Evolutionary conservation across 306 rosid species (phyloP).

Genomic region (Trifolium subterraneum): DNA sequence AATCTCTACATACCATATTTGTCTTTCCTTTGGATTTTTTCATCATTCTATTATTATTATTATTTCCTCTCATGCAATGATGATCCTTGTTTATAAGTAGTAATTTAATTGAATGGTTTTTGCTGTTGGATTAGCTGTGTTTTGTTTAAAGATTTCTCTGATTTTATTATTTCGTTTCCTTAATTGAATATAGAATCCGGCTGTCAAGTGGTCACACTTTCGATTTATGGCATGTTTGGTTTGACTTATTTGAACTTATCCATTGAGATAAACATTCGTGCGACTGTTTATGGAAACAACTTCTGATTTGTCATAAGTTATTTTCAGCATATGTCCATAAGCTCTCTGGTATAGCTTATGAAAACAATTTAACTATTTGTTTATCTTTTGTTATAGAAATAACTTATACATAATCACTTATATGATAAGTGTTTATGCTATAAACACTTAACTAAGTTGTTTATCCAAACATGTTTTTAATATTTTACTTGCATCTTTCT

Average conservation of each 20-base stretch:
- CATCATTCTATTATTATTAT: slow-evolving; percentile 14
- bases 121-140: slow-evolving; percentile 20
- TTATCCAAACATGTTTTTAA: background rate
- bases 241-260: background rate
- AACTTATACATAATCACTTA: background rate
- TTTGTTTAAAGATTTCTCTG: background rate
- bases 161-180: slow-evolving; percentile 10
- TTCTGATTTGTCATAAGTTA: background rate
- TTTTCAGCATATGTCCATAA: background rate
- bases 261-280: background rate
- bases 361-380: no score
- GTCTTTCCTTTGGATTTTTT: slow-evolving; percentile 11
- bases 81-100: slow-evolving; percentile 16
- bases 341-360: no score
- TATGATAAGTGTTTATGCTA: background rate
- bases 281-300: background rate
- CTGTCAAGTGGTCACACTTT: background rate
- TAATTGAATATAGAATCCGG: background rate
- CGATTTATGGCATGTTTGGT: background rate
- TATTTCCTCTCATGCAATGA: slow-evolving; percentile 1
- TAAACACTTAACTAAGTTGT: background rate
- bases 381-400: no score
- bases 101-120: slow-evolving; percentile 20
- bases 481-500: background rate
- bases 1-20: slow-evolving; percentile 40